Conservation (phyloP, 139 green algal species). For the Coelastrella sp. region DNA sequence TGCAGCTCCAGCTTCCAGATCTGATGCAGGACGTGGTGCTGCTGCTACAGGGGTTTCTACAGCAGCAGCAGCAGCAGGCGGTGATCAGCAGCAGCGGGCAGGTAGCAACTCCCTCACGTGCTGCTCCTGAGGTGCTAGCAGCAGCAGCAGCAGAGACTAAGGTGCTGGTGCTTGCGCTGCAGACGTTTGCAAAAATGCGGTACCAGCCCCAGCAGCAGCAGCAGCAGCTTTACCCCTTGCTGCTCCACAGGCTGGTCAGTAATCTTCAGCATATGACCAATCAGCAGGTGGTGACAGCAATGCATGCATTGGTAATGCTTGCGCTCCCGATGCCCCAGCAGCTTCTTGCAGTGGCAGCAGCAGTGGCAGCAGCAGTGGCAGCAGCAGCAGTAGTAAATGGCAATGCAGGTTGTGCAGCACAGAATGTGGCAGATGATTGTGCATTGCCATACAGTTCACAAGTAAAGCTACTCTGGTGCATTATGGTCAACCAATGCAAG, state of each 20-base stretch:
- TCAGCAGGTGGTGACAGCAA: neutral
- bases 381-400: neutral
- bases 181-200: neutral
- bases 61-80: slow-evolving; percentile 33
- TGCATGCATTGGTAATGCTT: neutral
- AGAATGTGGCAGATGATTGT: no score
- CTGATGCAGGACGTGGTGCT: slow-evolving; percentile 1
- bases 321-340: slow-evolving; percentile 2
- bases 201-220: neutral
- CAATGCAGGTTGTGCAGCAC: neutral
- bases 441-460: neutral
- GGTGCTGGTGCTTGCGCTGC: neutral
- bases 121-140: neutral
- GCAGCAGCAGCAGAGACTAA: slow-evolving; percentile 12
- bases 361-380: neutral
- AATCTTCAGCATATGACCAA: neutral
- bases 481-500: neutral
- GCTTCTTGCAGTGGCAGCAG: neutral
- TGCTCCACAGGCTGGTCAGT: neutral
- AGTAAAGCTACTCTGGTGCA: slow-evolving; percentile 10
- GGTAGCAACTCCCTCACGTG: neutral
- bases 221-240: no score
- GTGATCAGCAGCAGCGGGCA: neutral
- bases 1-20: neutral
- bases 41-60: neutral